Percentiles rank a stretch among this genome's conserved stretches.
Conservation (phyloP, 1,284 basidiomycete species). For the Coriolopsis trogii region DNA sequence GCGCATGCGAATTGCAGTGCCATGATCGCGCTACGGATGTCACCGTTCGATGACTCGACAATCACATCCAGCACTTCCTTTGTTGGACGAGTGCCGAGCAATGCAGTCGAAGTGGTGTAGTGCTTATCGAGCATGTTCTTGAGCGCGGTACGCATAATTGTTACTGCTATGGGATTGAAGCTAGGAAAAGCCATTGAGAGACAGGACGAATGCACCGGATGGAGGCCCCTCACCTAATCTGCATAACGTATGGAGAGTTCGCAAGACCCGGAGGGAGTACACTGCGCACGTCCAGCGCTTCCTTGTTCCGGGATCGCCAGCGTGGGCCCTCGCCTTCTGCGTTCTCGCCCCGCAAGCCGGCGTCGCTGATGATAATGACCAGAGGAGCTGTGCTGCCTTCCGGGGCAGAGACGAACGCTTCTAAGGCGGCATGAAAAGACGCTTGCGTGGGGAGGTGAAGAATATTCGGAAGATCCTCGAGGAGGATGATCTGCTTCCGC, state of each 20-base stretch:
- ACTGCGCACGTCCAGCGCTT: constrained; percentile 68
- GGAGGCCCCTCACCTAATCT: constrained; percentile 64
- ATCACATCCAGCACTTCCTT: constrained; percentile 75
- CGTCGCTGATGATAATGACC: constrained; percentile 85
- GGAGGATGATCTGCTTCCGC: constrained; percentile 68
- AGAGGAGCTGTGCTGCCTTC: constrained; percentile 59
- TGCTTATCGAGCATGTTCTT: constrained; percentile 61
- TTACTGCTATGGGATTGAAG: constrained; percentile 91
- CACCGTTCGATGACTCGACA: constrained; percentile 82
- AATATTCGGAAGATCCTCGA: constrained; percentile 94
- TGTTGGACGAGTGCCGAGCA: constrained; percentile 43
- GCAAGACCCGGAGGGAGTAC: constrained; percentile 67
- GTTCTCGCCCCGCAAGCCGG: constrained; percentile 72
- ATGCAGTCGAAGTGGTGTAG: constrained; percentile 37
- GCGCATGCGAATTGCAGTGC: constrained; percentile 80
- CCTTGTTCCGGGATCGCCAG: constrained; percentile 49
- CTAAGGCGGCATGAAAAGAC: constrained; percentile 77
- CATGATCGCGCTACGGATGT: constrained; percentile 93
- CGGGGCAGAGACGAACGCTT: constrained; percentile 50
- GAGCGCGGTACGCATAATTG: constrained; percentile 82
- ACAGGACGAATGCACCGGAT: neutral
- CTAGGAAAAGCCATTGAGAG: constrained; percentile 6
- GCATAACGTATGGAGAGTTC: constrained; percentile 65
- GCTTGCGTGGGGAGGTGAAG: constrained; percentile 73
- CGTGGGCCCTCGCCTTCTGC: constrained; percentile 55